phyloP scores from a whole-genome alignment of 148 eudicot species.

The Rhododendron vialii region DNA sequence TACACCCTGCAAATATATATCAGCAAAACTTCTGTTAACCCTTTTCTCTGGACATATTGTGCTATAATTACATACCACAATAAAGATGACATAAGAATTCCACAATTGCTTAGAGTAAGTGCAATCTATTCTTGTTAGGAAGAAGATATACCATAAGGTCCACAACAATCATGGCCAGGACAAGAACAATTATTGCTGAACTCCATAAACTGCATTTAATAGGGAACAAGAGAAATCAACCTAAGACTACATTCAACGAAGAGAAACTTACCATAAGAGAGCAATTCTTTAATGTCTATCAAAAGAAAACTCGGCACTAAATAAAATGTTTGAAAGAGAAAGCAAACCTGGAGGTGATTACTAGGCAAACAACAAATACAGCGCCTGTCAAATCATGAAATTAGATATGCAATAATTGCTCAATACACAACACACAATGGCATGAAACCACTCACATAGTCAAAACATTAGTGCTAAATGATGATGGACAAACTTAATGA shows the following conservation, averaged over 20 bases:
- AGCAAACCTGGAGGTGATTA: conserved; percentile 54
- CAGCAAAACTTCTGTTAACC: background rate
- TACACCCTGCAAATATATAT: conserved; percentile 65
- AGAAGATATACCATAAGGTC: conserved; percentile 52
- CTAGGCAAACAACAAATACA: conserved; percentile 54
- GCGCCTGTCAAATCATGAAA: conserved; percentile 47
- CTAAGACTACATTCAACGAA: background rate
- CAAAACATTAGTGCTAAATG: background rate
- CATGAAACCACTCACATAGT: background rate
- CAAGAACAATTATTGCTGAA: conserved; percentile 59
- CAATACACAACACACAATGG: background rate
- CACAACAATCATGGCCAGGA: conserved; percentile 62
- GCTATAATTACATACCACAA: background rate
- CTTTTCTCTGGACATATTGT: background rate
- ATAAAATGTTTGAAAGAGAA: background rate
- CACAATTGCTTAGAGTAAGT: background rate
- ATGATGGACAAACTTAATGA: background rate
- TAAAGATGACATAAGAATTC: background rate
- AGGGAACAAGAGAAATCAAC: conserved; percentile 14
- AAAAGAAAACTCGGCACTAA: background rate
- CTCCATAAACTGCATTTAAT: conserved; percentile 56
- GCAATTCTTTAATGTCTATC: background rate
- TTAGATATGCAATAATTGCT: background rate
- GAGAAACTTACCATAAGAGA: background rate
- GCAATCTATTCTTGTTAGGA: background rate